Evolutionary conservation across 805 yeast genomes (phyloP), one percentile per base, ranked within the genome.

Genomic region (Kodamaea leandrae): DNA sequence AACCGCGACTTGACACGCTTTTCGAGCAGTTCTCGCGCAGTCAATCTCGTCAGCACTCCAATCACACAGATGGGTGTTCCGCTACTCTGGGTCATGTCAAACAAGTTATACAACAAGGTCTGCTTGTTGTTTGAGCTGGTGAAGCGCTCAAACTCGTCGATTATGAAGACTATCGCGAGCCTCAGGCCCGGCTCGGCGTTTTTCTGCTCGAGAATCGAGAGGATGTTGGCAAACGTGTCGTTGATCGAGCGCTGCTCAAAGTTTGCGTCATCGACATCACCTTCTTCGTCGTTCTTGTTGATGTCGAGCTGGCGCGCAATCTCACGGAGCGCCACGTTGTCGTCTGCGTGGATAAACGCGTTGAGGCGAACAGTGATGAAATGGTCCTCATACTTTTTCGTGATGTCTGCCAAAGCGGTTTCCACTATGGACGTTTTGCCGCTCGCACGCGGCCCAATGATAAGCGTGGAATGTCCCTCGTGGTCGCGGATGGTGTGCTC

Each of bases 1-100:
- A 90, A 93, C 48, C 99, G 68, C 42, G 95, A 83, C 50, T 88
- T 76, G 1, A 93, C 98, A 53, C 99, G 74, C 55, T 91, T 93
- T 55, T 93, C 99, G 34, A 93, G 66, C 51, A 79, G 71, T 51
- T 91, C 97, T 37, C 90, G 71, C 0, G 88, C 74, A 4, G 86
- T 86, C 36, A 87, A 68, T 39, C 83, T 80, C 1, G 90, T 74
- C 1, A 95, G 82, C 9, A 83, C 62, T 2, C 98, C 97, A 35
- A 93, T 60, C 4, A 91, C 86, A 38, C 93, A 77, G 4, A 90
- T 79, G 1, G 96, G 95, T 2, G 77, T 71, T 2, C 77, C 71
- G 14, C 79, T 72, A 42, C 65, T 74, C 55, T 88, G 96, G 2
- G 96, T 81, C 52, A 90, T 70, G 53, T 93, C 98, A 57, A 93